phyloP scores from a whole-genome alignment of 2,329 filamentous ascomycete genomes.

The Fusarium incarnatum region DNA sequence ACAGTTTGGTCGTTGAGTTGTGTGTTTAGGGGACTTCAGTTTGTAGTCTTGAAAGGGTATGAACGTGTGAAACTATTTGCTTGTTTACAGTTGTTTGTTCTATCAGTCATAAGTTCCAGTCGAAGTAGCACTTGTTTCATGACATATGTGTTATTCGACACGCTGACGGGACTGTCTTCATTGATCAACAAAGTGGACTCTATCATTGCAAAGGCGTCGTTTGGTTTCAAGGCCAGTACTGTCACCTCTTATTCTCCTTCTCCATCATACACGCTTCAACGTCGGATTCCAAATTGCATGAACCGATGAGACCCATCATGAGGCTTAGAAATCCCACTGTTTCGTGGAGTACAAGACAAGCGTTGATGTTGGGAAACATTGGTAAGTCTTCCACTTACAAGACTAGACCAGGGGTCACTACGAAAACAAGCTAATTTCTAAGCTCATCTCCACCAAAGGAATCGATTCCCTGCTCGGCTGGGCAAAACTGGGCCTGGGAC shows the following conservation, averaged over 20 bases:
- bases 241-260: not conserved
- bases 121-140: not conserved
- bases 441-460: not conserved
- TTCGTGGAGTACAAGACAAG: conserved; percentile 7
- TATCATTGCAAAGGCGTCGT: not conserved
- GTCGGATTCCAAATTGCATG: too few relatives aligned
- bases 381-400: not conserved
- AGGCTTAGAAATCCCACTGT: conserved; percentile 21
- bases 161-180: not conserved
- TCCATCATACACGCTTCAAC: not conserved
- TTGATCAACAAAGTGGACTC: not conserved
- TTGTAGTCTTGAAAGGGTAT: not conserved
- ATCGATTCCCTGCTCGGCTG: not conserved
- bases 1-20: conserved; percentile 13
- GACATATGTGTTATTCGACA: conserved; percentile 13
- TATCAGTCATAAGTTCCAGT: not conserved
- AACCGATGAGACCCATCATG: not conserved
- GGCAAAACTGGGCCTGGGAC: conserved; percentile 4
- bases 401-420: not conserved
- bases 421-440: not conserved
- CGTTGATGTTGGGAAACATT: conserved; percentile 7
- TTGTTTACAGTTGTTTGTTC: not conserved
- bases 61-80: not conserved
- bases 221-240: not conserved
- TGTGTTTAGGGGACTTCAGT: not conserved